These are phyloP conservation scores for Podosphaera fusca DNA, from an alignment of 2,329 filamentous ascomycete species.

Conservation along the genomic window DNA sequence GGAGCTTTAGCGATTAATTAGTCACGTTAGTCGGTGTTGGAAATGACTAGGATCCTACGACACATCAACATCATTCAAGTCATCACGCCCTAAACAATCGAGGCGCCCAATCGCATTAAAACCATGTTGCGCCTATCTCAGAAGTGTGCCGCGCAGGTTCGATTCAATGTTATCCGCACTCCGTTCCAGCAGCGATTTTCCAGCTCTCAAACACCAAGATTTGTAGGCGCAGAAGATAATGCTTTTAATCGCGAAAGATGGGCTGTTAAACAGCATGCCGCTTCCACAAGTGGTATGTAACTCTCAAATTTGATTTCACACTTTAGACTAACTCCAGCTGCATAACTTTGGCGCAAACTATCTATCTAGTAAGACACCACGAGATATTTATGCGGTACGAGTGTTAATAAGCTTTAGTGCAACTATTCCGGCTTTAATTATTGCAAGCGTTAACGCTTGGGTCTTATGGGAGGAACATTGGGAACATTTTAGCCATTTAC, in stretches of 20 bases:
- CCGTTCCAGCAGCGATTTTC: slow-evolving; percentile 48
- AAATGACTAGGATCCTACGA: no score
- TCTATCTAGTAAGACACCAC: slow-evolving; percentile 62
- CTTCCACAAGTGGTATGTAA: slow-evolving; percentile 54
- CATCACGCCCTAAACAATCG: no score
- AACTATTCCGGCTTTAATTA: slow-evolving; percentile 47
- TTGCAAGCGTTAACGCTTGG: slow-evolving; percentile 63
- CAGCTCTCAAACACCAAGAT: slow-evolving; percentile 31
- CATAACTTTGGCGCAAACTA: slow-evolving; percentile 88
- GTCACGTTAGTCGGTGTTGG: no score
- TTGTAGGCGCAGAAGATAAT: slow-evolving; percentile 50
- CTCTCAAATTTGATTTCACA: neutral
- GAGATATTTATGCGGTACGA: neutral
- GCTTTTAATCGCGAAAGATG: slow-evolving; percentile 80
- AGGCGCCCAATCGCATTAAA: no score
- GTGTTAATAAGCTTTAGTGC: slow-evolving; percentile 27
- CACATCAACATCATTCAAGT: no score
- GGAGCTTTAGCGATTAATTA: no score
- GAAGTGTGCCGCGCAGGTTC: neutral
- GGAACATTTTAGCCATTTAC: slow-evolving; percentile 77
- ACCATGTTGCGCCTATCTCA: no score
- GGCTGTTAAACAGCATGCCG: slow-evolving; percentile 78
- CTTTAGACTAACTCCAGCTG: slow-evolving; percentile 2
- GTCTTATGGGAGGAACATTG: slow-evolving; percentile 88
- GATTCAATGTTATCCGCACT: slow-evolving; percentile 19